Base-by-base conservation (phyloP, 192 early-diverging fungal genomes). In the Backusella morwellensis region DNA sequence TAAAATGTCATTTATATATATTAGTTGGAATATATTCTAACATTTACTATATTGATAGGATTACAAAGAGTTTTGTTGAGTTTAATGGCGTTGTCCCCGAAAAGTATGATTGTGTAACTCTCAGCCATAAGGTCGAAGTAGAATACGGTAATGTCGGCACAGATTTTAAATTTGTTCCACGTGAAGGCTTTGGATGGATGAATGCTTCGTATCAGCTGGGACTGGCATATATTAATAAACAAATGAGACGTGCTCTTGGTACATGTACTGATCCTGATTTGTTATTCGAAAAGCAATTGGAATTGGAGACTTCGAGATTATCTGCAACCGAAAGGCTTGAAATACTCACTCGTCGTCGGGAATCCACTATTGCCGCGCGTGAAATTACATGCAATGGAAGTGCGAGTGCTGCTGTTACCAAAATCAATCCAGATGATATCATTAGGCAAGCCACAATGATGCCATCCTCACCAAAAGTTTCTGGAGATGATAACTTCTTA, bases 121-220 rank as follows among this genome's bases (percentile, higher is more conserved):
- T 32, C 32, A 32, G 32, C 32, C 98, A 99, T 81, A 86, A 87
- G 35, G 92, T 98, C 26, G 83, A 97, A 68, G 97, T 98, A 14
- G 98, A 99, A 85, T 99, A 98, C 73, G 97, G 97, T 36, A 97
- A 97, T 73, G 96, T 98, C 0, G 98, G 98, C 4, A 82, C 89
- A 0, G 97, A 98, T 78, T 98, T 98, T 86, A 93, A 96, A 81
- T 95, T 88, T 85, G 93, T 99, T n/a, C 93, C 96, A 0, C 88
- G 95, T 3, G 98, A 99, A 86, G 98, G 98, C 11, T 99, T 99
- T 83, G 98, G 98, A 19, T 99, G 98, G 98, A 99, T 99, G 98
- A 99, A 99, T 77, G 93, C 97, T 17, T 91, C 90, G 23, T 93
- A 92, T 80, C 93, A 96, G 85, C 88, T 97, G 7, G 97, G 97